A percentile compares a stretch with the other conserved stretches of the same genome.
Evolutionary conservation across 1,284 basidiomycete genomes (phyloP).

Genomic region (Ceratorhiza oryzae-sativae): DNA sequence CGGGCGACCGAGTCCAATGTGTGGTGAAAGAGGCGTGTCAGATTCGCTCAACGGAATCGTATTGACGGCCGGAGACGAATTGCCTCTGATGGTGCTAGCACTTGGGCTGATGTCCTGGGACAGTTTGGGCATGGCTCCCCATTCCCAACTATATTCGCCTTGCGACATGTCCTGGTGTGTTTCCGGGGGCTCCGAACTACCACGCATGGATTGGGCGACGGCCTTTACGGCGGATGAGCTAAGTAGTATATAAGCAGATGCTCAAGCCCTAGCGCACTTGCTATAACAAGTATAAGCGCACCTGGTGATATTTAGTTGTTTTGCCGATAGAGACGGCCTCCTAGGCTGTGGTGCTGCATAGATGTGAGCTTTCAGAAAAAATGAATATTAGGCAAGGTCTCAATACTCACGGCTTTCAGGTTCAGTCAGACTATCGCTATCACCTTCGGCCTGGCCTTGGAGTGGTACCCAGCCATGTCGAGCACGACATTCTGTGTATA

Average conservation of each 20-base stretch:
- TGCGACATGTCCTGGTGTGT: constrained; percentile 43
- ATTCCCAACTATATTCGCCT: constrained; percentile 80
- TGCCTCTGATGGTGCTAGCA: constrained; percentile 32
- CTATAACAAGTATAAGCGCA: background rate
- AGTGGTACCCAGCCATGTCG: constrained; percentile 56
- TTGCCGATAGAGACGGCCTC: constrained; percentile 13
- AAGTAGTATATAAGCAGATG: constrained; percentile 1
- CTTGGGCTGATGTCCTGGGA: constrained; percentile 36
- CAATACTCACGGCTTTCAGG: constrained; percentile 27
- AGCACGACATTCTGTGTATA: constrained; percentile 68
- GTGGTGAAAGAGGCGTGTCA: constrained; percentile 9
- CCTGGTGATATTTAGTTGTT: constrained; percentile 22
- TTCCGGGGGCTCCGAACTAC: constrained; percentile 54
- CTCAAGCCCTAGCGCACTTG: background rate
- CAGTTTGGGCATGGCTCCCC: constrained; percentile 79
- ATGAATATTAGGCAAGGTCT: background rate
- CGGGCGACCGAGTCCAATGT: constrained; percentile 23
- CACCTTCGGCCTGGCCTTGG: constrained; percentile 37
- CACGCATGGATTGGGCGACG: constrained; percentile 54
- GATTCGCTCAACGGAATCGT: constrained; percentile 11
- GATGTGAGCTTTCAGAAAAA: background rate
- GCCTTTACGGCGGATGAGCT: constrained; percentile 21
- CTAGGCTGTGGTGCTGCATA: constrained; percentile 12
- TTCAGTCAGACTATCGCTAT: constrained; percentile 22
- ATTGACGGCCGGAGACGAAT: constrained; percentile 14